Evolutionary conservation across 345 rosid species (phyloP), one percentile per base, ranked within the genome.

Genomic region (Acer negundo): DNA sequence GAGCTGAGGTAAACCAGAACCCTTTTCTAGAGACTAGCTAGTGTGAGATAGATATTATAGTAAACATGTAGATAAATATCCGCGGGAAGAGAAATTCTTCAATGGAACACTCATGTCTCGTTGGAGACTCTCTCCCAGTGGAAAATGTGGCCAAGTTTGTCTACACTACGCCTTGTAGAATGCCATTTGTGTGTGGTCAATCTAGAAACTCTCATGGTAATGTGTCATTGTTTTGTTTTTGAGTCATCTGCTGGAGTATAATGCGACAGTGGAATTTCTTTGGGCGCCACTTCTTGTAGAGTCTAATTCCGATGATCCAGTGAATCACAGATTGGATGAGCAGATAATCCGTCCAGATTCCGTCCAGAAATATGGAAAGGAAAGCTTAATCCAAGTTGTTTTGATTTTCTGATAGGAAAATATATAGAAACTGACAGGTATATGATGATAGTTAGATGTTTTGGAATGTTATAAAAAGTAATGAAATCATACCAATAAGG

Each of bases 251-350:
- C 84, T 94, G 98, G 86, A 94, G 76, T 94, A 92, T 84, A 92
- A 96, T 83, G 99, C 99, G 24, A 90, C 99, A 0, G 87, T 94
- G 51, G 99, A 96, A 47, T 96, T 96, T 82, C 90, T 94, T 5
- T 96, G 99, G 99, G 91, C 97, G 38, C 99, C 99, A 0, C 94
- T 96, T 69, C 91, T 96, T 56, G 99, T 91, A 23, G 98, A 96
- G 62, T 94, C 99, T 0, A 96, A 96, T 78, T 96, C 99, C 6
- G 99, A 96, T 86, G 99, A 96, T 67, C 99, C 99, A 0, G 98
- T 96, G 44, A 94, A 94, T 75, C 99, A 96, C 75, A 90, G 93
- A 75, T 71, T 91, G 85, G 83, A 67, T 8, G 92, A 96, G 19
- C 86, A 97, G 69, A 94, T 94, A 62, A 91, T 94, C 26, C 89